phyloP scores from a whole-genome alignment of 495 filamentous ascomycete species.

The Jackrogersella multiformis region DNA sequence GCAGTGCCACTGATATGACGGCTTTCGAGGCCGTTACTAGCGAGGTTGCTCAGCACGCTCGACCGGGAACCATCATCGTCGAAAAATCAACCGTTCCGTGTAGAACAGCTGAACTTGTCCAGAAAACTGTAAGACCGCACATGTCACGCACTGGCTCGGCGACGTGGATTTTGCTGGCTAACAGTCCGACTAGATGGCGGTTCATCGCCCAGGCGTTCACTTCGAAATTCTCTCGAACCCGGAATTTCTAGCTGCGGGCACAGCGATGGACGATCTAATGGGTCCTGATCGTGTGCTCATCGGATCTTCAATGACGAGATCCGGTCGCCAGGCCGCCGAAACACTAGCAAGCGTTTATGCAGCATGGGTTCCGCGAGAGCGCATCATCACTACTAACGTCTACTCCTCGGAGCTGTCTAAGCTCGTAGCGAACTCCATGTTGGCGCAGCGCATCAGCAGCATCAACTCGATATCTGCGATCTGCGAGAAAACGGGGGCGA shows the following conservation, averaged over 20 bases:
- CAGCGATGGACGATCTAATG: constrained; percentile 74
- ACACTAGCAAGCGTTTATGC: constrained; percentile 72
- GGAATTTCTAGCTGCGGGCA: constrained; percentile 84
- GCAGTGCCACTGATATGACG: constrained; percentile 75
- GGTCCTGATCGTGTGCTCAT: constrained; percentile 81
- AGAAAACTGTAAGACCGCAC: constrained; percentile 64
- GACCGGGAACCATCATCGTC: constrained; percentile 75
- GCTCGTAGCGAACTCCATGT: constrained; percentile 81
- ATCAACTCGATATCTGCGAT: constrained; percentile 84
- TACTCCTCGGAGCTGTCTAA: constrained; percentile 87
- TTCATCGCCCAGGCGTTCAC: constrained; percentile 63
- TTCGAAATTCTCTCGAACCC: constrained; percentile 88
- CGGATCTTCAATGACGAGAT: constrained; percentile 67
- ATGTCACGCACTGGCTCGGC: neutral
- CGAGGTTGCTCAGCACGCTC: constrained; percentile 72
- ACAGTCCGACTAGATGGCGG: constrained; percentile 47
- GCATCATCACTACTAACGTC: constrained; percentile 76
- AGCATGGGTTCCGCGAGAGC: constrained; percentile 71
- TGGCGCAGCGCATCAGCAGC: constrained; percentile 85
- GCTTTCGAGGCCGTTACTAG: constrained; percentile 75
- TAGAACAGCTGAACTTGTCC: constrained; percentile 75
- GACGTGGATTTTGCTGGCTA: neutral
- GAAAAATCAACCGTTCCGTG: constrained; percentile 89
- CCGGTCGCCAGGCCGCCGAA: constrained; percentile 69
- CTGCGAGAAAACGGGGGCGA: constrained; percentile 80